These are phyloP conservation scores for Myxozyma melibiosi DNA, from an alignment of 805 yeast species.

Conservation along the genomic window DNA sequence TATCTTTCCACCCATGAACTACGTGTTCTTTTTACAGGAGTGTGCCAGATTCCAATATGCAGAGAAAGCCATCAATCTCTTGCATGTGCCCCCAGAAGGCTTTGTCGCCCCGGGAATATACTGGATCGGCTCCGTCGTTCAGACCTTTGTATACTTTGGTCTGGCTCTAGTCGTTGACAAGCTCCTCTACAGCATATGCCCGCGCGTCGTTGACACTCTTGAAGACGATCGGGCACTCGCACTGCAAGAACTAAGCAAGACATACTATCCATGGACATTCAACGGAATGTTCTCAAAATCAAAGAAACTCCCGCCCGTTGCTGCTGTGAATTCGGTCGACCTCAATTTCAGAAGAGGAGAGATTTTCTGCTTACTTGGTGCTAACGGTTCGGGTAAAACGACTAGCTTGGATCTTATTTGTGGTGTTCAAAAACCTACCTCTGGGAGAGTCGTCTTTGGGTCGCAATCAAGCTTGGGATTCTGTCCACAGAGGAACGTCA, in stretches of 20 bases:
- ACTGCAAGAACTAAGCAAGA: constrained; percentile 12
- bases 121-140: constrained; percentile 21
- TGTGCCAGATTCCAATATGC: constrained; percentile 17
- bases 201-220: constrained; percentile 1
- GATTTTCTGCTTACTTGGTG: constrained; percentile 42
- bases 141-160: constrained; percentile 9
- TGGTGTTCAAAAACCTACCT: constrained; percentile 33
- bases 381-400: constrained; percentile 46
- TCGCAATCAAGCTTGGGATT: constrained; percentile 38
- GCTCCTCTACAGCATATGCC: constrained; percentile 8
- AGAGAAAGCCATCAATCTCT: neutral
- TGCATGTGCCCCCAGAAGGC: constrained; percentile 26
- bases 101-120: constrained; percentile 29
- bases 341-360: constrained; percentile 38
- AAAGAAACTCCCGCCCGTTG: constrained; percentile 25
- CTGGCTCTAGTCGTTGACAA: constrained; percentile 12
- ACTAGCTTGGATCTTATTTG: constrained; percentile 44
- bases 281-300: constrained; percentile 11
- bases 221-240: constrained; percentile 13
- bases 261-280: constrained; percentile 14
- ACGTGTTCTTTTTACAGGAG: constrained; percentile 37
- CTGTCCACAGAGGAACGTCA: constrained; percentile 44
- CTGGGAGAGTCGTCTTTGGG: constrained; percentile 38
- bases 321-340: constrained; percentile 40
- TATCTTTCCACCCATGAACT: constrained; percentile 43